Base-by-base conservation (phyloP, 805 yeast genomes). In the Metschnikowia kofuensis region DNA sequence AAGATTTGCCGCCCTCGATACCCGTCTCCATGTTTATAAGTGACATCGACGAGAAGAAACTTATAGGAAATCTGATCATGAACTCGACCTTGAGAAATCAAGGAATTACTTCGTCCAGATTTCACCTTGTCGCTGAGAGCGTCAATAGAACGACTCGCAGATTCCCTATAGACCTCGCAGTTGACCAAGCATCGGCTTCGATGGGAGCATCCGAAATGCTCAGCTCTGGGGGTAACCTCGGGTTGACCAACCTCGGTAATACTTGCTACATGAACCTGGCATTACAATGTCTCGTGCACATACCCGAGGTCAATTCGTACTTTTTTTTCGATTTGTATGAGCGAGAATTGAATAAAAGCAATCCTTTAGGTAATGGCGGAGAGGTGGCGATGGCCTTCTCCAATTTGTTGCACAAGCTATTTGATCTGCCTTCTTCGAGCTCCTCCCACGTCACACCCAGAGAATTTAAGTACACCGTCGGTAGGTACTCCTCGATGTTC, bases 191-290 rank as follows among this genome's bases (percentile, higher is more conserved):
- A 21, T 21, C 21, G 21, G 21, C 21, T 21, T 21, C 21, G 21
- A 21, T 21, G 21, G 21, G 21, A 21, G 21, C 49, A 14, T 51
- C 51, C 7, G n/a, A 28, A 1, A 38, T 58, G 4, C 40, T 56
- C 29, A 28, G 43, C 0, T 44, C 53, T 10, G 68, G 70, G 14
- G 97, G 55, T 62, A 73, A 41, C 65, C 75, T 50, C 85, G 97
- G 52, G 55, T 85, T 60, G 70, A 76, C 64, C 45, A 91, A 89
- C 61, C 69, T 90, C 52, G 97, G 97, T 2, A 91, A 91, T 63
- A 84, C 96, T 0, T 91, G 97, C 65, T 91, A 89, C 65, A 90
- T 91, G 97, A 90, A 89, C 65, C 87, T 96, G 9, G 97, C 97
- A 0, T 68, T 92, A 40, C 98, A 94, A 62, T 92, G 97, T 60